These are phyloP conservation scores for Colletotrichum sp. DNA, from an alignment of 2,329 filamentous ascomycete species.

Conservation along the genomic window DNA sequence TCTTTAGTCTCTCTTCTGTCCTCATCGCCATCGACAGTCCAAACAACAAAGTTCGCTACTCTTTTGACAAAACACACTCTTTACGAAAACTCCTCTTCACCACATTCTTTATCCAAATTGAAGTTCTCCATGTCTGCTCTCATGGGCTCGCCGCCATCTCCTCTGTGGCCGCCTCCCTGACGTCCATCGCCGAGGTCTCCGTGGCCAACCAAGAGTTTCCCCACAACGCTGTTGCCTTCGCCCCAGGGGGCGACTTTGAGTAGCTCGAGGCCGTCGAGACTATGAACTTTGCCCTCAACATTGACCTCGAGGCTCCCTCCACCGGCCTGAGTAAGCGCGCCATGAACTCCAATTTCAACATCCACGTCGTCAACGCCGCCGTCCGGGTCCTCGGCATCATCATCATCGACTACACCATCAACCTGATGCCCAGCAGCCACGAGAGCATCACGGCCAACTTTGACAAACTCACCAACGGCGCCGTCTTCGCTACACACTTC, in stretches of 20 bases:
- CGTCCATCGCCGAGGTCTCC: background rate
- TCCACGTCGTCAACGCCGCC: background rate
- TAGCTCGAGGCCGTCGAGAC: background rate
- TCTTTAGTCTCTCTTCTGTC: fast-evolving
- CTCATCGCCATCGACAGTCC: background rate
- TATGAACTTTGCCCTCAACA: background rate
- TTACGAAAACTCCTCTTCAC: background rate
- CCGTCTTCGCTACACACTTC: background rate
- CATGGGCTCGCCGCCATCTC: background rate
- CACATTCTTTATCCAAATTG: background rate
- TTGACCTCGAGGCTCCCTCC: background rate
- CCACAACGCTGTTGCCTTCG: background rate
- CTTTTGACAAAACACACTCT: background rate
- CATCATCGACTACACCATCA: background rate
- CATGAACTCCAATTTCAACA: background rate
- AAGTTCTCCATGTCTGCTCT: background rate
- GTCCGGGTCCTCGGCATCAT: background rate
- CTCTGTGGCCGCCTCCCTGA: background rate
- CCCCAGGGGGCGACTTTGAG: fast-evolving
- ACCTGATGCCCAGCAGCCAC: background rate
- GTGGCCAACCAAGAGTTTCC: fast-evolving
- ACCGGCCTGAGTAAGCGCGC: background rate
- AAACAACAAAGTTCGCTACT: background rate
- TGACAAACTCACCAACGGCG: background rate
- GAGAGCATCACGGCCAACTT: background rate